A percentile compares a stretch with the other conserved stretches of the same genome.
These are phyloP conservation scores for Obelidium mucronatum DNA, from an alignment of 192 early-diverging fungal genomes.

Conservation along the genomic window DNA sequence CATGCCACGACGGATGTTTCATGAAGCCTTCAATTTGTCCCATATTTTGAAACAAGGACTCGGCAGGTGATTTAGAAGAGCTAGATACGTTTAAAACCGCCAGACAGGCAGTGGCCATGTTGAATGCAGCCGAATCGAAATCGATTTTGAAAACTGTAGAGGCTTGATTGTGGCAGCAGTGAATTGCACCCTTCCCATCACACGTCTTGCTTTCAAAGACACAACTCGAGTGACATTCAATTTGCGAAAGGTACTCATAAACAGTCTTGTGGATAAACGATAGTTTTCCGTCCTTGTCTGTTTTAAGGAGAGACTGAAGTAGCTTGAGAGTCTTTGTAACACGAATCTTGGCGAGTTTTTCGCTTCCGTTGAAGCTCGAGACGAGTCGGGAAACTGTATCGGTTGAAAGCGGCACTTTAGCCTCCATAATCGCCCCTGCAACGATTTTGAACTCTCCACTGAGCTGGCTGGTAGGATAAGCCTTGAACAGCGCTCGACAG, in stretches of 20 bases:
- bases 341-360: background rate
- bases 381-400: background rate
- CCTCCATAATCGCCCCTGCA: background rate
- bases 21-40: background rate
- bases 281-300: too few species aligned
- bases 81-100: background rate
- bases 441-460: background rate
- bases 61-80: background rate
- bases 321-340: background rate
- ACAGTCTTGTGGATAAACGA: too few species aligned
- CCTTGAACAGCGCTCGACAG: background rate
- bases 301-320: background rate
- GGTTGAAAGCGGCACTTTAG: background rate
- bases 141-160: background rate
- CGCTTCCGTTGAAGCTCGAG: too few species aligned
- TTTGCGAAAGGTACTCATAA: background rate
- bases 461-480: background rate
- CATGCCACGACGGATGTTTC: background rate
- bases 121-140: background rate
- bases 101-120: background rate
- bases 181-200: background rate
- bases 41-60: background rate
- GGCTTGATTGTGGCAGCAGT: background rate
- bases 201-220: background rate
- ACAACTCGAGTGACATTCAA: background rate